These are phyloP conservation scores for Lentithecium fluviatile DNA, from an alignment of 495 filamentous ascomycete species.

Conservation along the genomic window DNA sequence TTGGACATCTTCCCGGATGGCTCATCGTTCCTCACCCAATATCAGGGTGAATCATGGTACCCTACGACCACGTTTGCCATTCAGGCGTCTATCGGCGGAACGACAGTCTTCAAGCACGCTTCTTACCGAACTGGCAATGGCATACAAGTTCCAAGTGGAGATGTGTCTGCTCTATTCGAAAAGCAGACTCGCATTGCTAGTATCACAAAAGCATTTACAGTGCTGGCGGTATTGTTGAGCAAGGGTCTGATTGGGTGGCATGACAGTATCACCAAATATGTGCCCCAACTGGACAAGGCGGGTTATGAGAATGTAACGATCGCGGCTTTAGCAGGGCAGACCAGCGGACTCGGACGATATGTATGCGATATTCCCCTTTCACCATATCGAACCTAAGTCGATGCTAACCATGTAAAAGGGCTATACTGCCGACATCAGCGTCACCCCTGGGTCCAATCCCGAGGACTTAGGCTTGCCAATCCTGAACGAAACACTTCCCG, in stretches of 20 bases:
- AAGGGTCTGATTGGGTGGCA: conserved; percentile 9
- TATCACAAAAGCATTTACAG: conserved; percentile 16
- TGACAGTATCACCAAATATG: conserved; percentile 6
- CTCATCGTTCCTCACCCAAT: background rate
- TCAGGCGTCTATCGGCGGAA: conserved; percentile 2
- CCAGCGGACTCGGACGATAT: conserved; percentile 11
- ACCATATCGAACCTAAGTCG: background rate
- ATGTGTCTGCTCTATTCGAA: too few relatives aligned
- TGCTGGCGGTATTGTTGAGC: conserved; percentile 9
- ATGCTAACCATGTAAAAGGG: background rate
- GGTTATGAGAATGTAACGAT: conserved; percentile 10
- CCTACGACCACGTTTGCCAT: conserved; percentile 4
- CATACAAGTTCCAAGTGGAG: conserved; percentile 12
- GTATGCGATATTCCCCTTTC: background rate
- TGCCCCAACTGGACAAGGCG: background rate
- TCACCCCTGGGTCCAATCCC: background rate
- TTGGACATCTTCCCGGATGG: too few relatives aligned
- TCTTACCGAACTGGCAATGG: background rate
- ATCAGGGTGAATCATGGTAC: background rate
- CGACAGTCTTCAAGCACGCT: conserved; percentile 1
- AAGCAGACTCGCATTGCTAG: too few relatives aligned
- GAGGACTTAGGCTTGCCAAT: background rate
- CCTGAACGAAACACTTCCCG: background rate
- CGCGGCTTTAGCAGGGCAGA: conserved; percentile 5
- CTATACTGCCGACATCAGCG: conserved; percentile 4